Percentiles rank a stretch among this genome's conserved stretches.
These are phyloP conservation scores for Seiridium unicorne DNA, from an alignment of 2,329 filamentous ascomycete species.

Conservation along the genomic window DNA sequence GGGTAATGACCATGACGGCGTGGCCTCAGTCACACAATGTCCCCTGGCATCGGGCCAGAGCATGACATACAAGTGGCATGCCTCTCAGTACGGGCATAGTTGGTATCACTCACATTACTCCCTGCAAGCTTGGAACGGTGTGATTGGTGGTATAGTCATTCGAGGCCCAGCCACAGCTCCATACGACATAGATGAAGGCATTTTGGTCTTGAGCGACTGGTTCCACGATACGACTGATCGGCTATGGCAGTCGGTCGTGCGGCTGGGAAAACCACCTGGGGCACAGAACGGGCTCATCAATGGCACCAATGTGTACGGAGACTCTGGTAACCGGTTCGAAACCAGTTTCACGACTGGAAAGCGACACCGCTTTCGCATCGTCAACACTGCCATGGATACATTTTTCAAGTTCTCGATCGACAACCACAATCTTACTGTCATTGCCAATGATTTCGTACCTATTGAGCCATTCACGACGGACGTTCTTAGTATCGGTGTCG, in stretches of 20 bases:
- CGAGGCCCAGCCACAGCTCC: conserved; percentile 56
- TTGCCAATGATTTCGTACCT: conserved; percentile 56
- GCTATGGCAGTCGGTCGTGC: conserved; percentile 26
- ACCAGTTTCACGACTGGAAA: conserved; percentile 38
- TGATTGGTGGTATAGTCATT: conserved; percentile 61
- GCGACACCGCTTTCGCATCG: conserved; percentile 41
- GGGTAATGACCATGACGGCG: conserved; percentile 56
- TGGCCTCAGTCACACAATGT: conserved; percentile 47
- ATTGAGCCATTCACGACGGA: conserved; percentile 52
- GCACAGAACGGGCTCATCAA: conserved; percentile 41
- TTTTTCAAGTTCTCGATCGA: conserved; percentile 51
- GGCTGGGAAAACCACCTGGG: conserved; percentile 29
- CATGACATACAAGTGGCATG: conserved; percentile 57
- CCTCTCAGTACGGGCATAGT: conserved; percentile 50
- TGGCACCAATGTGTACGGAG: conserved; percentile 27
- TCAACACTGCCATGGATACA: conserved; percentile 44
- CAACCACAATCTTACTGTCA: conserved; percentile 56
- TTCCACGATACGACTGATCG: conserved; percentile 43
- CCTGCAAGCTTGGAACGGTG: conserved; percentile 48
- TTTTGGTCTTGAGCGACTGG: conserved; percentile 59
- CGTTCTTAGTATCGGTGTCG: conserved; percentile 32
- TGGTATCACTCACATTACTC: conserved; percentile 64
- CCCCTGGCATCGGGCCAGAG: conserved; percentile 48
- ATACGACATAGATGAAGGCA: conserved; percentile 64
- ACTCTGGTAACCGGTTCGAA: conserved; percentile 31